These are phyloP conservation scores for Coemansia sp. DNA, from an alignment of 192 early-diverging fungal species.

Conservation along the genomic window DNA sequence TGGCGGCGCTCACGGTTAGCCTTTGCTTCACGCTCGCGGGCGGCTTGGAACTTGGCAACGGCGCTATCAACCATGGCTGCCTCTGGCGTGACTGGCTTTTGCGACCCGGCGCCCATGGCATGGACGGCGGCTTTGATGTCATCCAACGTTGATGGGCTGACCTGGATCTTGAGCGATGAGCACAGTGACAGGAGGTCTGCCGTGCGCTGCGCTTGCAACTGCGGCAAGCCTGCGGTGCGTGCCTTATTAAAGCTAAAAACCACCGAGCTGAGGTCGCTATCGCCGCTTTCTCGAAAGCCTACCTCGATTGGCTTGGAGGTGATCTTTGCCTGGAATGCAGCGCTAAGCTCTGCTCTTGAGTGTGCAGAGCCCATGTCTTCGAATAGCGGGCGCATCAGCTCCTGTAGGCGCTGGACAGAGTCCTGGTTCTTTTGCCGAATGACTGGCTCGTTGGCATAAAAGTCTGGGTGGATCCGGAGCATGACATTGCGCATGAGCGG, in stretches of 20 bases:
- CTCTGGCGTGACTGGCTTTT: not conserved
- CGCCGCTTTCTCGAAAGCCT: not conserved
- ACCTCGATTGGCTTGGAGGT: slow-evolving; percentile 10
- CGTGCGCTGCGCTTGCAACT: slow-evolving; percentile 32
- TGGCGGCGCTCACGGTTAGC: not conserved
- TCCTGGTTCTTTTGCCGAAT: slow-evolving; percentile 34
- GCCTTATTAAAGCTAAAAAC: slow-evolving; percentile 23
- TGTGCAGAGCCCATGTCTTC: slow-evolving; percentile 12
- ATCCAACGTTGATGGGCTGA: not conserved
- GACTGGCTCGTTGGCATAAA: slow-evolving; percentile 32
- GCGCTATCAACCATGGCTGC: slow-evolving; percentile 12
- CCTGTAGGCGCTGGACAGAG: slow-evolving; percentile 48
- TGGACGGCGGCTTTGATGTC: slow-evolving; percentile 19
- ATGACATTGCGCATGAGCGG: slow-evolving; percentile 41
- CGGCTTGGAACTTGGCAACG: slow-evolving; percentile 27
- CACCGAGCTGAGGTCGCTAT: not conserved
- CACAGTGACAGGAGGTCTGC: slow-evolving; percentile 40
- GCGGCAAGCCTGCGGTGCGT: not conserved
- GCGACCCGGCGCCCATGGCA: not conserved
- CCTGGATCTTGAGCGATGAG: slow-evolving; percentile 4
- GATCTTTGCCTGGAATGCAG: not conserved
- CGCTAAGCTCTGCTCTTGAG: not conserved
- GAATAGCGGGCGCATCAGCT: slow-evolving; percentile 12
- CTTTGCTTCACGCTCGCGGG: slow-evolving; percentile 1
- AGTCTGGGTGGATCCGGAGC: slow-evolving; percentile 46